Base-by-base conservation (phyloP, 2,329 filamentous ascomycete species). In the Fusarium begoniae region DNA sequence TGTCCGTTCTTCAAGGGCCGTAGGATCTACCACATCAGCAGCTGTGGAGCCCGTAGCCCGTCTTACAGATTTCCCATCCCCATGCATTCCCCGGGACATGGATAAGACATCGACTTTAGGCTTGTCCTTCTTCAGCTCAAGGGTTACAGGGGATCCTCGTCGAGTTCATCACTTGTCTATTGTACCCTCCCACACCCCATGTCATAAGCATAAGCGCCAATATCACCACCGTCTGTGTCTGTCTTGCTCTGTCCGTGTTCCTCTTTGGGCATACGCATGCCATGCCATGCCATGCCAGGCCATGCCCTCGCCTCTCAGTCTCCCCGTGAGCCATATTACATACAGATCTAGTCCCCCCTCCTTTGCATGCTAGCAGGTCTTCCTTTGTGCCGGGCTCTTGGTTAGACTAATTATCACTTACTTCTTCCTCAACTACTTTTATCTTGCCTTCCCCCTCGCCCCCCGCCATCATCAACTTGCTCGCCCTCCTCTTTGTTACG, bases 101-200 rank as follows among this genome's bases (percentile, higher is more conserved):
- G 53, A 45, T 59, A 26, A 38, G 30, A 50, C 45, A 40, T 66
- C 53, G 18, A 51, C 32, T 37, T 65, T 41, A 54, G 47, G 40
- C 47, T 64, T 59, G 53, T 41, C 45, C 53, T 18, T 32, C 54
- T 28, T 50, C 54, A 56, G 43, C 60, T 56, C 61, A 47, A 40
- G 48, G 22, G 20, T 65, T 59, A 38, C 71, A 74, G 59, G 71
- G 71, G 71, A 72, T 62, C 71, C 71, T 72, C 63, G 71, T 65
- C 67, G 63, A 74, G 71, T 65, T 69, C 53, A 74, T 45, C 43
- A 62, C 68, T 68, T 69, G 58, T 58, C 51, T 54, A 60, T 43
- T 45, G 37, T 69, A 44, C 57, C 59, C 54, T 63, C 51, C 35
- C 60, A 45, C 53, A 40, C 60, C 51, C 37, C 40, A 40, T 32